phyloP scores from a whole-genome alignment of 2,329 filamentous ascomycete species.

The Aspergillus oerlinghausenensis region DNA sequence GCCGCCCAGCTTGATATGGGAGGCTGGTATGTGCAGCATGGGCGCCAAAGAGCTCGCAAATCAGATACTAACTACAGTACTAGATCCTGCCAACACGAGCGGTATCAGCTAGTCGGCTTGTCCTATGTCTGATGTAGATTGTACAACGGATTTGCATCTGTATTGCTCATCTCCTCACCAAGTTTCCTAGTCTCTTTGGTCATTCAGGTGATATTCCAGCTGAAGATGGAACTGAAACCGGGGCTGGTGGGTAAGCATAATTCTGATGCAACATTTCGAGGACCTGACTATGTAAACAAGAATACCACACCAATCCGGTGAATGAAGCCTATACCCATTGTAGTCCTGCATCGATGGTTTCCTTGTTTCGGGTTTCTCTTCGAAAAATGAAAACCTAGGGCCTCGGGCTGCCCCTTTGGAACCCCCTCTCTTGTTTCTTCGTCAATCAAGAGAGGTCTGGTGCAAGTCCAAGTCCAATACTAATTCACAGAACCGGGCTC shows the following conservation, averaged over 20 bases:
- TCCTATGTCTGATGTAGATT: slow-evolving; percentile 2
- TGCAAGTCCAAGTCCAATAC: background rate
- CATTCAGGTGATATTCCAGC: background rate
- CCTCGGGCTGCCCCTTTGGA: background rate
- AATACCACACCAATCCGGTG: background rate
- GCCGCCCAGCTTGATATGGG: slow-evolving; percentile 24
- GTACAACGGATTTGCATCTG: background rate
- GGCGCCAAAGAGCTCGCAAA: slow-evolving; percentile 31
- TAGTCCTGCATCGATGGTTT: background rate
- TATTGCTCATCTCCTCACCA: background rate
- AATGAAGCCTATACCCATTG: background rate
- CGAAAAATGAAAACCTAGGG: background rate
- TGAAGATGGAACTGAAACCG: background rate
- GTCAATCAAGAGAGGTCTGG: background rate
- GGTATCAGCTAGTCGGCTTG: slow-evolving; percentile 4
- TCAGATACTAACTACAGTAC: slow-evolving; percentile 17
- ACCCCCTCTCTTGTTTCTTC: background rate
- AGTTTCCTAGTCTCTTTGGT: background rate
- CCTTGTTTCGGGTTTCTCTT: background rate
- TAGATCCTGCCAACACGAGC: slow-evolving; percentile 13
- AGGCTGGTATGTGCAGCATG: slow-evolving; percentile 23
- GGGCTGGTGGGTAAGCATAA: background rate
- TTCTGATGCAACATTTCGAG: background rate
- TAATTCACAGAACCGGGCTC: background rate
- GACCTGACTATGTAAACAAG: background rate